Evolutionary conservation across 371 early-diverging fungal genomes (phyloP), one percentile per base, ranked within the genome.

Genomic region (Lichtheimia corymbifera): DNA sequence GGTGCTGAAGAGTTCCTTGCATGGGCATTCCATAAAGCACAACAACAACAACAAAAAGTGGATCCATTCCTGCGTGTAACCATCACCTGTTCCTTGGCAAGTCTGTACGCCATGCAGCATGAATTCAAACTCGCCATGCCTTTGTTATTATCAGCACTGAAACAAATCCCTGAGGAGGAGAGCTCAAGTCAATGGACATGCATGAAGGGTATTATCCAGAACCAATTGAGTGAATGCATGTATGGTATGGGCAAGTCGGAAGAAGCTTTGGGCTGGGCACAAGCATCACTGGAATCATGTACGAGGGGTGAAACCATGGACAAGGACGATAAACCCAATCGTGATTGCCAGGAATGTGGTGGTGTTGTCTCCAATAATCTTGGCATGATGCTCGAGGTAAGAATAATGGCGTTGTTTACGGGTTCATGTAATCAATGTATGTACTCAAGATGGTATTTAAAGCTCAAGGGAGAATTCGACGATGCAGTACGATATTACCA

Each of bases 261-360:
- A 2, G 81, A 79, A 53, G 71, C 80, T 1, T 61, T 83, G 65
- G 83, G 83, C 2, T 83, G 83, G 83, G 73, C 82, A 22, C 83
- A 83, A 47, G 69, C 76, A 20, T 70, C 82, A 5, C 65, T 83
- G n/a, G 66, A 62, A 25, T 68, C 76, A 1, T 69, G 73, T 20
- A 62, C 71, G 1, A 41, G 50, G 13, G 64, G 59, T 22, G 18
- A 50, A 51, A 15, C 57, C 0, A 20, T 25, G 7, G 47, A 47
- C 17, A 22, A 40, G 12, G 52, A 49, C 3, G 40, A 47, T 14
- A 55, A 53, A 20, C 41, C 53, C 3, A 27, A 50, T 50, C 65
- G 68, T 53, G 80, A 81, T 60, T 83, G 83, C 43, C 65, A 71
- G 20, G 80, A 83, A 62, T 83, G 83, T 58, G 77, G 80, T 47